Evolutionary conservation across 1,284 basidiomycete genomes (phyloP), one percentile per base, ranked within the genome.

Genomic region (Boletellus dicymbophilus): DNA sequence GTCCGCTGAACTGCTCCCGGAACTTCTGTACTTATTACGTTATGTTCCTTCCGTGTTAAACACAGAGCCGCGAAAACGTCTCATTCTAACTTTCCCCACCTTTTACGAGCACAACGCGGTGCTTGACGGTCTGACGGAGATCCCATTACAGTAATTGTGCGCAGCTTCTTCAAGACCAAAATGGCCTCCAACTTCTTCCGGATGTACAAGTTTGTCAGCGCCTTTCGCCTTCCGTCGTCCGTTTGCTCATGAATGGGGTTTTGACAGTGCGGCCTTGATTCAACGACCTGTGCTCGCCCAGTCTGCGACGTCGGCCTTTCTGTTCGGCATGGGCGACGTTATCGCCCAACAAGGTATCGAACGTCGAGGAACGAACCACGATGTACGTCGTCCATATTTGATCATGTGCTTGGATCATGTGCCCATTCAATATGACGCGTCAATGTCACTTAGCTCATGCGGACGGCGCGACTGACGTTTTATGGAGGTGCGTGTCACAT

Each of bases 271-370:
- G 0, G 70, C 78, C 15, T 74, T 90, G 30, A 68, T 85, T 44
- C 79, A 81, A 20, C 74, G 81, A n/a, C 88, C 88, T 0, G 73
- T 88, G 72, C 44, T 80, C 16, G 71, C 82, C 5, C 85, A 88
- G 58, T 86, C 82, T 52, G 68, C 70, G 1, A 88, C 88, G 0
- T 85, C 87, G 1, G 83, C 79, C 2, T 62, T 84, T 37, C 71
- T 93, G 16, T 93, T 91, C 58, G 84, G 85, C 38, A 72, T 81
- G 10, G 92, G 90, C n/a, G 93, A 95, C 63, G 60, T 90, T 1
- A 78, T 94, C 31, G 90, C 92, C 0, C 92, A 94, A 67, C 88
- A 94, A 64, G 84, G 74, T 0, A 80, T 94, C 25, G 93, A 94
- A 63, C 73, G 73, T 53, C 80, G 72, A 61, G 85, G 87, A 13